Evolutionary conservation across 371 early-diverging fungal genomes (phyloP).

Genomic region (Zancudomyces culisetae): DNA sequence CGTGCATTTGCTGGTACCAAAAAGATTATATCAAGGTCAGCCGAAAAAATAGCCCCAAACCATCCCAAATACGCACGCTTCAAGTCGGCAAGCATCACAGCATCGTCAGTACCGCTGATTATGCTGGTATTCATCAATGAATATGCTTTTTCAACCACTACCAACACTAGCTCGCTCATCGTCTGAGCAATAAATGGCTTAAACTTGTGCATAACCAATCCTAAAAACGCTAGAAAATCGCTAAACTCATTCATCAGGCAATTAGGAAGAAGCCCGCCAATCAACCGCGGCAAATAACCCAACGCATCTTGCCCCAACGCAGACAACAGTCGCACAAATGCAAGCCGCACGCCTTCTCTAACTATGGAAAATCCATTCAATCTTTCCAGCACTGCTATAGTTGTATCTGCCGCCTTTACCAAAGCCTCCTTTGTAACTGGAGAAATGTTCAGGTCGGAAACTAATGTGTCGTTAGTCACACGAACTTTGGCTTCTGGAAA

Average conservation of each 20-base stretch:
- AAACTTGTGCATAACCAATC: conserved; percentile 67
- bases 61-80: conserved; percentile 67
- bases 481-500: conserved; percentile 48
- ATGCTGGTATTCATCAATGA: conserved; percentile 59
- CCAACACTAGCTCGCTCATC: conserved; percentile 43
- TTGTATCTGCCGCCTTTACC: conserved; percentile 62
- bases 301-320: conserved; percentile 67
- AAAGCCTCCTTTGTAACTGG: conserved; percentile 26
- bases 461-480: conserved; percentile 7
- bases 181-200: conserved; percentile 36
- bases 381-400: conserved; percentile 50
- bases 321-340: conserved; percentile 71
- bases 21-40: conserved; percentile 56
- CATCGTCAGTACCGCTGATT: conserved; percentile 69
- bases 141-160: conserved; percentile 65
- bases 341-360: conserved; percentile 66
- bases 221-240: conserved; percentile 75
- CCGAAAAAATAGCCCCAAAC: conserved; percentile 59
- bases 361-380: conserved; percentile 45
- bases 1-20: conserved; percentile 51
- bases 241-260: conserved; percentile 59
- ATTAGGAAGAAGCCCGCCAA: conserved; percentile 54
- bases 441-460: conserved; percentile 12
- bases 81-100: conserved; percentile 47
- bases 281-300: conserved; percentile 57